Conservation (phyloP, 805 yeast species). For the Tetrapisispora taiwanensis region DNA sequence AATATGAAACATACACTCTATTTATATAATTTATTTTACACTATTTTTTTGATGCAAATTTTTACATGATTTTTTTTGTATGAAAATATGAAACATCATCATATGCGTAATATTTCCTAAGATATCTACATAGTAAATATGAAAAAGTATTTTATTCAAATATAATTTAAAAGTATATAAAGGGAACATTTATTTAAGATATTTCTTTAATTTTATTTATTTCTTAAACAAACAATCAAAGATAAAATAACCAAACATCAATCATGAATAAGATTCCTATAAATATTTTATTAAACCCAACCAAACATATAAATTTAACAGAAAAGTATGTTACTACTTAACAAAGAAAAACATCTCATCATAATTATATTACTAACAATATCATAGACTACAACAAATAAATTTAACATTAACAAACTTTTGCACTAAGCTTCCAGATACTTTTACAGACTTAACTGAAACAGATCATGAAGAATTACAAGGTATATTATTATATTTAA, state of each 20-base stretch:
- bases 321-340: slow-evolving; percentile 2
- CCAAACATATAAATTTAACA: slow-evolving; percentile 3
- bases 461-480: slow-evolving; percentile 4
- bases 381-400: neutral
- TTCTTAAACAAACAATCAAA: neutral
- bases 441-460: neutral
- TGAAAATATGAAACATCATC: neutral
- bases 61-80: neutral
- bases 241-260: neutral
- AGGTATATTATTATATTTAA: slow-evolving; percentile 3
- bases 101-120: neutral
- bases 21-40: neutral
- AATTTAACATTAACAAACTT: neutral
- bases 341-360: neutral
- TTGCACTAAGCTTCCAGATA: neutral
- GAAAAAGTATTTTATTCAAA: neutral
- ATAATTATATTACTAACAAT: neutral
- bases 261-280: slow-evolving; percentile 16
- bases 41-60: neutral
- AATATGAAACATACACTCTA: neutral
- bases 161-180: neutral
- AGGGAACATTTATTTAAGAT: neutral
- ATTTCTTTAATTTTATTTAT: too few species aligned
- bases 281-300: slow-evolving; percentile 12
- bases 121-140: neutral